Evolutionary conservation across 1,284 basidiomycete genomes (phyloP), one percentile per base, ranked within the genome.

Genomic region (Macrocystidia cucumis): DNA sequence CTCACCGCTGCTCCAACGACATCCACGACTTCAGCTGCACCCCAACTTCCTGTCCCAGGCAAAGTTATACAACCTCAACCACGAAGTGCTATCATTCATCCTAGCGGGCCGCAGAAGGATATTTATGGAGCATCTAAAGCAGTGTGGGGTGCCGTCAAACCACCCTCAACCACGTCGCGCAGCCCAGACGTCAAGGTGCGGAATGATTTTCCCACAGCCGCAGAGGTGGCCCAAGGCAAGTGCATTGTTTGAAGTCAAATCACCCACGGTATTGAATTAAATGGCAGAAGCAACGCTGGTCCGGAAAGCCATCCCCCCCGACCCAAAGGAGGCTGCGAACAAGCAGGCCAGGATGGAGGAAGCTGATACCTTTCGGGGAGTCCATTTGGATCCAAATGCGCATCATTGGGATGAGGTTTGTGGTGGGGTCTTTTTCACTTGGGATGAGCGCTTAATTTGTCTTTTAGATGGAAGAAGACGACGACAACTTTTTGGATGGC

Each of bases 351-450:
- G 78, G 16, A 62, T 69, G 42, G 78, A 82, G 47, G 78, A 88
- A 47, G 84, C 82, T n/a, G 91, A 95, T 57, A 85, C 89, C 2
- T 97, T 97, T 57, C 74, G 90, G 28, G 90, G 90, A 0, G 80
- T 90, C 2, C 91, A 95, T 59, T 63, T 96, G 30, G 81, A 93
- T 61, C 88, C 91, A 29, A 91, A 92, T 51, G 79, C 86, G 3
- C 88, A 91, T 54, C 90, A 95, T 53, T 97, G 92, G 92, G 92
- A 96, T 49, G 90, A 92, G 71, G 91, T 95, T 41, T 49, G 85
- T 69, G n/a, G n/a, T n/a, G n/a, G n/a, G n/a, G n/a, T 18, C n/a
- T 8, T 20, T 30, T 5, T 24, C 25, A 16, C 34, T 13, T 32
- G 16, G 27, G 9, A 30, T n/a, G n/a, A n/a, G n/a, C n/a, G 26